phyloP scores from a whole-genome alignment of 2,329 filamentous ascomycete species.

The Amauroascus verrucosus region DNA sequence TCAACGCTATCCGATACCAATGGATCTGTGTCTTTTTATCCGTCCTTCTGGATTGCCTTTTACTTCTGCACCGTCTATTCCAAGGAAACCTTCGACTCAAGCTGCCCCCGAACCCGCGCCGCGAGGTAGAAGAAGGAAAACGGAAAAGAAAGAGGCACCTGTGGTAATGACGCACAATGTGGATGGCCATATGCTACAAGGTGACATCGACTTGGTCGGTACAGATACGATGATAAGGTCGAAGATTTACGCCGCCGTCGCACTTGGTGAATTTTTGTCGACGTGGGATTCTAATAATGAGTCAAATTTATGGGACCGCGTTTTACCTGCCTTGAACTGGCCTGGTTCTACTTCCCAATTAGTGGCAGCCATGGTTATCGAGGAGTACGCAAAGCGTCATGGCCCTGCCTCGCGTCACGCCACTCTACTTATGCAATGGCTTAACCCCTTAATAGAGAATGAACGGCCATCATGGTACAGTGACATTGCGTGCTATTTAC shows the following conservation, averaged over 20 bases:
- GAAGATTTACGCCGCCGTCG: conserved; percentile 74
- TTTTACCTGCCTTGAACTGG: conserved; percentile 60
- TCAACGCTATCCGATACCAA: conserved; percentile 77
- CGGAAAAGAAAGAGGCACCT: conserved; percentile 67
- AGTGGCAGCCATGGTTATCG: conserved; percentile 69
- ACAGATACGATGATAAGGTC: conserved; percentile 80
- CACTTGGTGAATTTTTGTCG: conserved; percentile 75
- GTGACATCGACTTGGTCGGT: conserved; percentile 89
- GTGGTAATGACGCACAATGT: conserved; percentile 75
- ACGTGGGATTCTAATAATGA: conserved; percentile 53
- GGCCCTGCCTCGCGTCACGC: conserved; percentile 28
- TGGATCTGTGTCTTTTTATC: conserved; percentile 82
- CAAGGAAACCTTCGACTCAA: conserved; percentile 33
- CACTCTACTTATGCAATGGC: conserved; percentile 41
- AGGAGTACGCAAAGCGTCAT: conserved; percentile 65
- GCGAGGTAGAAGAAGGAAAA: conserved; percentile 70
- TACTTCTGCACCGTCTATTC: conserved; percentile 36
- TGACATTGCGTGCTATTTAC: conserved; percentile 80
- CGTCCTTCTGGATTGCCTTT: conserved; percentile 86
- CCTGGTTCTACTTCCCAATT: conserved; percentile 78
- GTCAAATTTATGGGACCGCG: conserved; percentile 49
- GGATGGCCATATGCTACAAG: conserved; percentile 94
- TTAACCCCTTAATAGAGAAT: conserved; percentile 68
- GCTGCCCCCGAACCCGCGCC: conserved; percentile 36
- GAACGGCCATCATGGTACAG: conserved; percentile 75